Base-by-base conservation (phyloP, 2,329 filamentous ascomycete genomes). In the Nemania sp. region DNA sequence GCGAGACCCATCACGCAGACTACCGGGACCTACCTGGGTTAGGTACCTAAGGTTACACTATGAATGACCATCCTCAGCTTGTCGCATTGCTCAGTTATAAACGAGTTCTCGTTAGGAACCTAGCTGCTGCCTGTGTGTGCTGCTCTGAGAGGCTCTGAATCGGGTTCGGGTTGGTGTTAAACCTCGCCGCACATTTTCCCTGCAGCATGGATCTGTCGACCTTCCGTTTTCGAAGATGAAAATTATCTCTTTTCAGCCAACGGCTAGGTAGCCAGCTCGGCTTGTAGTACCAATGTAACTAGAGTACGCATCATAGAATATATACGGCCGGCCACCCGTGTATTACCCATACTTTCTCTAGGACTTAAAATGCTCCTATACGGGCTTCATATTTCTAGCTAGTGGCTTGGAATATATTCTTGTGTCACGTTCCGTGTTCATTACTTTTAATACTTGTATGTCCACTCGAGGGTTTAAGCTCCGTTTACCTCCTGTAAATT, bases 141-240 rank as follows among this genome's bases (percentile, higher is more conserved):
- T 54, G 49, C 43, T 59, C 53, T 43, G 50, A 42, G 56, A 49
- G 42, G n/a, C 37, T 58, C 17, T 47, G 45, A 47, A 42, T 42
- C 52, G 17, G 32, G 42, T 37, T 32, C 18, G 20, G 43, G n/a
- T 39, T 54, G 34, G 25, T 56, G 20, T 39, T 29, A 39, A 48
- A 15, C n/a, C 40, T 20, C 43, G 40, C 51, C 60, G n/a, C n/a
- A n/a, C n/a, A n/a, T n/a, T n/a, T 45, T 54, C 52, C 40, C 45
- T 50, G 17, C 29, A 40, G 50, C 39, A 17, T 54, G 54, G 37
- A 25, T 47, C 35, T n/a, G 32, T 51, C 39, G 45, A 60, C 57
- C 57, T 63, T 54, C 57, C 49, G 54, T 45, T 54, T 63, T 60
- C 32, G 53, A 60, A 42, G 18, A 40, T 17, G 40, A 50, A 9